Percentiles rank a stretch among this genome's conserved stretches.
These are phyloP conservation scores for Candida succiphila DNA, from an alignment of 805 yeast genomes.

Conservation along the genomic window DNA sequence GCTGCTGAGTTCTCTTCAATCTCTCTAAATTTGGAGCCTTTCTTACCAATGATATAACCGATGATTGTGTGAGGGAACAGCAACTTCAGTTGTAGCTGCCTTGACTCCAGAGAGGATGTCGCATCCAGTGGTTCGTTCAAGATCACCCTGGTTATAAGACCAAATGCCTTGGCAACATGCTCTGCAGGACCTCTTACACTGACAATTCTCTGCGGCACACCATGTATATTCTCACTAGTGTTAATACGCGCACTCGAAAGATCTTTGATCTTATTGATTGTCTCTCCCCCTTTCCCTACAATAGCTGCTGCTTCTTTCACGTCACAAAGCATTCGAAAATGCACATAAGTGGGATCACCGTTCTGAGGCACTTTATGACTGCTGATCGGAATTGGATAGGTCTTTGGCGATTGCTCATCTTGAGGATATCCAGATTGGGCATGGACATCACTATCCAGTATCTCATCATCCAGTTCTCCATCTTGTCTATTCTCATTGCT, in stretches of 20 bases:
- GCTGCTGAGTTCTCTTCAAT: conserved; percentile 81
- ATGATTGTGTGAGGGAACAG: conserved; percentile 71
- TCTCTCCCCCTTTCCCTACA: conserved; percentile 78
- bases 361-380: conserved; percentile 16
- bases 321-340: conserved; percentile 64
- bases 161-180: conserved; percentile 74
- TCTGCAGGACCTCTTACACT: conserved; percentile 68
- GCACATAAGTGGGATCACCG: conserved; percentile 52
- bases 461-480: conserved; percentile 2
- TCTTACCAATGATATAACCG: conserved; percentile 75
- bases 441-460: too few relatives aligned
- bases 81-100: conserved; percentile 45
- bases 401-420: too few relatives aligned
- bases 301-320: conserved; percentile 67
- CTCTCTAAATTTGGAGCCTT: conserved; percentile 64
- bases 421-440: too few relatives aligned
- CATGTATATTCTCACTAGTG: conserved; percentile 64
- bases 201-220: conserved; percentile 66
- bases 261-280: conserved; percentile 53
- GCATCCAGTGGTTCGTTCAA: conserved; percentile 57
- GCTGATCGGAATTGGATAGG: conserved; percentile 10
- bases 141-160: conserved; percentile 57
- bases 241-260: conserved; percentile 55
- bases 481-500: conserved; percentile 7
- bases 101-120: conserved; percentile 46